These are phyloP conservation scores for Aspergillus persii DNA, from an alignment of 2,329 filamentous ascomycete genomes.

Conservation along the genomic window DNA sequence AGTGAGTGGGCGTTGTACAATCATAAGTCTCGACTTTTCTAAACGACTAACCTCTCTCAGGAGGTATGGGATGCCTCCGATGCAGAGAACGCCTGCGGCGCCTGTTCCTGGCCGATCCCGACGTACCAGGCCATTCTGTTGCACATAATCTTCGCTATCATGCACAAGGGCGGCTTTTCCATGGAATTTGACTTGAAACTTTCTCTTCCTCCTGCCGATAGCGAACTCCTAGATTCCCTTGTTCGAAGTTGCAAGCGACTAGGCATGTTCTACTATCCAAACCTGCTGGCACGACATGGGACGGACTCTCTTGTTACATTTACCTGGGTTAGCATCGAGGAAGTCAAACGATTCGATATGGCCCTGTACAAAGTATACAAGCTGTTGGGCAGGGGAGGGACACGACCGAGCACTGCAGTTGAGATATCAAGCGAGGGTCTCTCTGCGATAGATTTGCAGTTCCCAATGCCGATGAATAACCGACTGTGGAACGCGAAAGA, in stretches of 20 bases:
- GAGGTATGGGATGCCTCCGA: constrained; percentile 24
- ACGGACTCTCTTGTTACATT: constrained; percentile 13
- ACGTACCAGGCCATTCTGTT: constrained; percentile 34
- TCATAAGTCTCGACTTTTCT: too few species aligned
- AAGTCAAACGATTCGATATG: constrained; percentile 29
- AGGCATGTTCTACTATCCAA: constrained; percentile 30
- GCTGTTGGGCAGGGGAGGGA: constrained; percentile 1
- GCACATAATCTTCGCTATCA: constrained; percentile 28
- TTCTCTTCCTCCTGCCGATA: constrained; percentile 4
- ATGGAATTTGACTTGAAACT: constrained; percentile 16
- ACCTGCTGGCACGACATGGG: constrained; percentile 20
- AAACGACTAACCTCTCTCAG: constrained; percentile 4
- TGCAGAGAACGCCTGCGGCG: constrained; percentile 6
- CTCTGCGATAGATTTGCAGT: constrained; percentile 17
- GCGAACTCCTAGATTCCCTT: constrained; percentile 20
- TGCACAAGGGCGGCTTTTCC: not conserved
- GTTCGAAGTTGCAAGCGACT: constrained; percentile 26
- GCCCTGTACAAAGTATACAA: constrained; percentile 25
- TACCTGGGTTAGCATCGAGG: constrained; percentile 27
- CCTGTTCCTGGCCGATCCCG: constrained; percentile 29
- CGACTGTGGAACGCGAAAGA: constrained; percentile 12
- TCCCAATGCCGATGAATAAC: constrained; percentile 16
- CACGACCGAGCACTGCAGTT: not conserved
- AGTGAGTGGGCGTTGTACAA: constrained; percentile 10
- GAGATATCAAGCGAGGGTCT: not conserved